Base-by-base conservation (phyloP, 2,329 filamentous ascomycete genomes). In the Didymella sp. region DNA sequence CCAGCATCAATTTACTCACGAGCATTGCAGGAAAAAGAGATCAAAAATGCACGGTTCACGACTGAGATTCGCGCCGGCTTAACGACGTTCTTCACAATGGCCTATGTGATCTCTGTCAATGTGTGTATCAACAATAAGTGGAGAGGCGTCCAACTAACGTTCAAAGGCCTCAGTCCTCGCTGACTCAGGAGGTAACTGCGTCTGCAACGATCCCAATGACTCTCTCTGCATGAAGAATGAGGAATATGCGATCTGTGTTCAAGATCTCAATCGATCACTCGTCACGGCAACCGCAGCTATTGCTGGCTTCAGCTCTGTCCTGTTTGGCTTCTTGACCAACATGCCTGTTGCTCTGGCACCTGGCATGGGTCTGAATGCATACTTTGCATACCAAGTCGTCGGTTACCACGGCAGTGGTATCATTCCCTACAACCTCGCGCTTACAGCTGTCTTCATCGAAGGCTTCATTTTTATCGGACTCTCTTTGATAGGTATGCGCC, bases 401-500 rank as follows among this genome's bases (percentile, higher is more conserved):
- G 92, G 92, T 7, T 86, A 80, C 67, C 87, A 93, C 72, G 92
- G 92, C 35, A 83, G 81, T 9, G 91, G 91, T 1, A 79, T 82
- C 6, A 86, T 96, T 7, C 85, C 90, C 0, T 96, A 91, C 73
- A 78, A 84, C 41, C 82, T 93, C 30, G 92, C 92, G 9, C 79
- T 96, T 27, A 95, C 91, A 6, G 91, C 92, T 47, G 92, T 95
- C 62, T 96, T 96, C 71, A 87, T 94, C 11, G 92, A 96, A 75
- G 92, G 92, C 17, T 90, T 91, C 75, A 87, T 96, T 57, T 96
- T 96, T 78, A 84, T 96, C 45, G 89, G 81, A 4, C 82, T 96
- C 24, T 91, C 92, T 0, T 73, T 96, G 31, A 81, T 93, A 49
- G 92, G 92, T 33, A 84, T 96, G 79, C 88, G 92, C 13, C 92